Base-by-base conservation (phyloP, 306 rosid species). In the Acacia confusa region DNA sequence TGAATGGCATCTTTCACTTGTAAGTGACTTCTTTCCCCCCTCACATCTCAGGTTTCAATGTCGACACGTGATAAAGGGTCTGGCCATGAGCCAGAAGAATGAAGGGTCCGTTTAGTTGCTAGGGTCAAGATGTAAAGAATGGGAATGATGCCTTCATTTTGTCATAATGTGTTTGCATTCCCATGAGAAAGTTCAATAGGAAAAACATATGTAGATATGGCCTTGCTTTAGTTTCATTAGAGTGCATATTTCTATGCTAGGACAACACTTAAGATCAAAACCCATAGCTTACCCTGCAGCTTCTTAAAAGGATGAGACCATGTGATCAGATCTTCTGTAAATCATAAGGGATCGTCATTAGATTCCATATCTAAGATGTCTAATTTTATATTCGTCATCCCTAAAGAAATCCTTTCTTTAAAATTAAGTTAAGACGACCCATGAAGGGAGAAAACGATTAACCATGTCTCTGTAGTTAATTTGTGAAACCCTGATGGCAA, bases 31-130 rank as follows among this genome's bases (percentile, higher is more conserved):
- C 30, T 77, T 70, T 61, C 14, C 71, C n/a, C 38, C 34, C 63
- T 61, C 74, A 20, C 85, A 92, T 67, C 69, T 12, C 86, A 95
- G 99, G 99, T 95, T 93, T 86, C 99, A 95, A 61, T 95, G 99
- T 85, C 92, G 97, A 47, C 98, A 95, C 70, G 93, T 83, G 55
- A 88, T 95, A 85, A 93, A 89, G 86, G 98, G 99, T 84, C 82
- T 95, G 55, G 85, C 89, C 70, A 87, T 84, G 88, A 89, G 53
- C 76, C 87, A 47, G 97, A 91, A 85, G 95, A 87, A 87, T 91
- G 88, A 88, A 53, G 61, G 61, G 61, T 25, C 61, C 12, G 12
- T 17, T 53, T 53, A 27, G 25, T 53, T 53, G 61, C 61, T 53
- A 19, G 61, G 20, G 61, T 50, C n/a, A 50, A 17, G n/a, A 17